A percentile compares a stretch with the other conserved stretches of the same genome.
phyloP scores from a whole-genome alignment of 306 rosid genomes.

The Citrullus mucosospermus region DNA sequence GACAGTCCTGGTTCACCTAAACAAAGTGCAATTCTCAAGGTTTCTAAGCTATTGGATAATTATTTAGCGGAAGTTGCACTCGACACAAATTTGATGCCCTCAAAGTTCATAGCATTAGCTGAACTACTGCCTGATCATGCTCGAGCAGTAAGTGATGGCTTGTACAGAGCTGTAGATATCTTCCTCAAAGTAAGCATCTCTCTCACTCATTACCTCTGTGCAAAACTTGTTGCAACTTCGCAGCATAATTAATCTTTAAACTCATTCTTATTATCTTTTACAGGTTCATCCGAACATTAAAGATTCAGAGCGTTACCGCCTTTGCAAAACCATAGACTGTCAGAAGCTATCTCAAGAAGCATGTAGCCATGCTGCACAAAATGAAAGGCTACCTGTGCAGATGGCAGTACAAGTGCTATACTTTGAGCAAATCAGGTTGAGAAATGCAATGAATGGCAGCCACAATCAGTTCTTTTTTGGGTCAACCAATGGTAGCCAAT shows the following conservation, averaged over 20 bases:
- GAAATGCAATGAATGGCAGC: conserved; percentile 85
- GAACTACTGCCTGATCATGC: conserved; percentile 97
- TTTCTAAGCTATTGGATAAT: conserved; percentile 74
- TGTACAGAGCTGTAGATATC: conserved; percentile 83
- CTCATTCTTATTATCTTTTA: not conserved
- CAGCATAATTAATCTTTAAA: not conserved
- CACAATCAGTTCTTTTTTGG: conserved; percentile 81
- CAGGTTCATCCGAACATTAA: conserved; percentile 93
- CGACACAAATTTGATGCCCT: conserved; percentile 61
- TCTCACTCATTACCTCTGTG: not conserved
- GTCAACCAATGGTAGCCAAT: conserved; percentile 44
- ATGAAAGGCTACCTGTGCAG: conserved; percentile 86
- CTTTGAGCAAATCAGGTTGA: conserved; percentile 88
- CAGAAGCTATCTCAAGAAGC: conserved; percentile 93
- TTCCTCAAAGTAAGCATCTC: conserved; percentile 64
- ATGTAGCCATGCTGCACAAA: conserved; percentile 96
- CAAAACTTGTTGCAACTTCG: no score
- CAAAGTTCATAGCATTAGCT: conserved; percentile 69
- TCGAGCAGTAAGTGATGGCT: conserved; percentile 70
- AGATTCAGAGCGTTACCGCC: conserved; percentile 74
- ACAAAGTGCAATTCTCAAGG: conserved; percentile 88
- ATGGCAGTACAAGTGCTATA: conserved; percentile 93
- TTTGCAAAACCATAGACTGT: conserved; percentile 85
- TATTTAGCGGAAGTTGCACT: conserved; percentile 87
- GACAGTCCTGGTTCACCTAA: conserved; percentile 95